Percentiles rank a stretch among this genome's conserved stretches.
Conservation (phyloP, 2,329 filamentous ascomycete species). For the Colletotrichum australisinense region DNA sequence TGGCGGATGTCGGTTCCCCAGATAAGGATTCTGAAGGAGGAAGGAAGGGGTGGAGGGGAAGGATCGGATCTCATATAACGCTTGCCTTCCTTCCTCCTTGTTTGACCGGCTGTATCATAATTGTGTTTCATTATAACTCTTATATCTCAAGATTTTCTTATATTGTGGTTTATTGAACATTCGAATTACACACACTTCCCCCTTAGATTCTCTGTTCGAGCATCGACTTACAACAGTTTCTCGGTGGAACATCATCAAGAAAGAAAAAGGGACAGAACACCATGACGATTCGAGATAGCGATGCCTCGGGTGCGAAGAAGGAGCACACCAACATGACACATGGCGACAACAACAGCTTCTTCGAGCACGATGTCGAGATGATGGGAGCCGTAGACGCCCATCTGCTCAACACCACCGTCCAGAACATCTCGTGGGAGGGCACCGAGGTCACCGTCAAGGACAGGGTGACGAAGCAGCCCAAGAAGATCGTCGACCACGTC, state of each 20-base stretch:
- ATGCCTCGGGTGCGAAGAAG: neutral
- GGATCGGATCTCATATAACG: neutral
- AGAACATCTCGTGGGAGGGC: conserved; percentile 73
- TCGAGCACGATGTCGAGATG: conserved; percentile 40
- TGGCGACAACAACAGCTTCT: neutral
- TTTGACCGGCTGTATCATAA: neutral
- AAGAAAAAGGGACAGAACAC: neutral
- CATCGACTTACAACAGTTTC: neutral
- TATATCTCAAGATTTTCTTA: neutral
- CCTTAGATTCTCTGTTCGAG: neutral
- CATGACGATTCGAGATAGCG: neutral
- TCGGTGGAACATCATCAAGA: neutral
- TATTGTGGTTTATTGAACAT: neutral
- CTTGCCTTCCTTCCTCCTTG: neutral
- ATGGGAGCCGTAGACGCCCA: conserved; percentile 54
- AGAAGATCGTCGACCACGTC: conserved; percentile 71
- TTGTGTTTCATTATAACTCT: neutral
- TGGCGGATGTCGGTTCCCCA: neutral
- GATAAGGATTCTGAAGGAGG: neutral
- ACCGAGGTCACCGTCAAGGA: conserved; percentile 81
- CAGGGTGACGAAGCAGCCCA: conserved; percentile 70
- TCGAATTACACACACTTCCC: neutral
- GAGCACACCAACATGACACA: conserved; percentile 1
- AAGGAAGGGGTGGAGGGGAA: neutral
- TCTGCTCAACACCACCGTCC: conserved; percentile 72